These are phyloP conservation scores for Crithidia brevicula DNA, from an alignment of 208 protist species.

Conservation along the genomic window DNA sequence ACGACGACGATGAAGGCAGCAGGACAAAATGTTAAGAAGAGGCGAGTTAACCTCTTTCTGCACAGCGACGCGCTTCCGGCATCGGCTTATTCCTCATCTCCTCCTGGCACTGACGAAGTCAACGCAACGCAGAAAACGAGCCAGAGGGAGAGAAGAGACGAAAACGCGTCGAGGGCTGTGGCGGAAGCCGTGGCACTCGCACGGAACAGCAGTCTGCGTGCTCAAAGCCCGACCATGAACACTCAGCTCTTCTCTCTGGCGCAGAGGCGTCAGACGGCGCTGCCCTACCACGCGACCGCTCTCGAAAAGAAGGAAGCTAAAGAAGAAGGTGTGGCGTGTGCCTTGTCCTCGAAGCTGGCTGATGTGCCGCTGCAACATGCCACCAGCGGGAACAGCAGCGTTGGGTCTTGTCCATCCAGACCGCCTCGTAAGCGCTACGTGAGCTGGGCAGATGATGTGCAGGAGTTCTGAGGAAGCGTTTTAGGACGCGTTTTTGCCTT, in stretches of 20 bases:
- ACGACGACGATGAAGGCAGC: neutral
- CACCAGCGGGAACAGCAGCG: neutral
- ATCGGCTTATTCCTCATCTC: too few species aligned
- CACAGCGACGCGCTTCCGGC: too few species aligned
- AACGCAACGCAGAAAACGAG: neutral
- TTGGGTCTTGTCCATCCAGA: neutral
- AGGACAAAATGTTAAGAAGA: too few species aligned
- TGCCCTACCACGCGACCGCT: too few species aligned
- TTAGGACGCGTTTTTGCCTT: neutral
- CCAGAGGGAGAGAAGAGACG: too few species aligned
- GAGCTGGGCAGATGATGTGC: conserved; percentile 25
- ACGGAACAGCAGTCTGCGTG: neutral
- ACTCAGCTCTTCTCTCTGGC: neutral
- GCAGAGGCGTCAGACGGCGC: too few species aligned
- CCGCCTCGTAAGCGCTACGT: conserved; percentile 19
- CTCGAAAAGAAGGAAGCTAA: too few species aligned
- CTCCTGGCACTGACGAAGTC: too few species aligned
- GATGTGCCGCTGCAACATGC: too few species aligned
- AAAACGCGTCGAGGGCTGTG: conserved; percentile 5
- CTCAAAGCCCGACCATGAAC: neutral
- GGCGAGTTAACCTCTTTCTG: too few species aligned
- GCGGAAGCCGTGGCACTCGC: conserved; percentile 7
- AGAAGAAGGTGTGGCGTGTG: too few species aligned
- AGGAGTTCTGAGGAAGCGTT: conserved; percentile 8
- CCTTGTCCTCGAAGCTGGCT: too few species aligned